Percentiles rank a stretch among this genome's conserved stretches.
Conservation (phyloP, 2,329 filamentous ascomycete species). For the Hypomyces rosellus region DNA sequence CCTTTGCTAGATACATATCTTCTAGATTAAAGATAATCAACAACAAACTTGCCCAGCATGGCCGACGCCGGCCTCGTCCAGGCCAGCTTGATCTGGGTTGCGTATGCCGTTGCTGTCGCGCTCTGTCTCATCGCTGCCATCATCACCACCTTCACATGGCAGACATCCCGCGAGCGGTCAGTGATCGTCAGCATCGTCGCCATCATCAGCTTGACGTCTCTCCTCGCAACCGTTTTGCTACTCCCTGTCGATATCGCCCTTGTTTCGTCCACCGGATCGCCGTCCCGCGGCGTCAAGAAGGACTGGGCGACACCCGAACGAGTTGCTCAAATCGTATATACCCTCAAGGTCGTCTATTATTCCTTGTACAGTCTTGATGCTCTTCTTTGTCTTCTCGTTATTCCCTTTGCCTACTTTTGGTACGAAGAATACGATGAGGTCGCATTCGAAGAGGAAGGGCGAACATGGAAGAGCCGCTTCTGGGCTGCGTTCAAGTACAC, state of each 20-base stretch:
- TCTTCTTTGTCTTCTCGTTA: slow-evolving; percentile 77
- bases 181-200: slow-evolving; percentile 75
- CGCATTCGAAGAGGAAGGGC: slow-evolving; percentile 73
- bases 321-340: slow-evolving; percentile 70
- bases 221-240: slow-evolving; percentile 87
- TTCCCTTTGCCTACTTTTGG: slow-evolving; percentile 97
- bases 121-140: slow-evolving; percentile 71
- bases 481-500: slow-evolving; percentile 90
- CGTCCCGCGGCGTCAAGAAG: slow-evolving; percentile 75
- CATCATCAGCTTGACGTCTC: slow-evolving; percentile 76
- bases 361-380: slow-evolving; percentile 87
- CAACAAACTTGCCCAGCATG: slow-evolving; percentile 21
- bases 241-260: slow-evolving; percentile 94
- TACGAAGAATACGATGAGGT: slow-evolving; percentile 96
- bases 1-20: too few species aligned
- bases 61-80: slow-evolving; percentile 61
- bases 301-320: slow-evolving; percentile 85
- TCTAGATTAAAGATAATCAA: too few species aligned
- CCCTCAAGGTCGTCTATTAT: slow-evolving; percentile 87
- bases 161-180: slow-evolving; percentile 80
- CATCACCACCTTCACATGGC: slow-evolving; percentile 87
- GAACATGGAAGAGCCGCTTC: slow-evolving; percentile 64
- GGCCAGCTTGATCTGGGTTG: slow-evolving; percentile 87
- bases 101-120: slow-evolving; percentile 76
- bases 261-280: slow-evolving; percentile 78